Percentiles rank a stretch among this genome's conserved stretches.
These are phyloP conservation scores for Musa beccarii DNA, from an alignment of 176 grass and related monocot genomes.

Conservation along the genomic window DNA sequence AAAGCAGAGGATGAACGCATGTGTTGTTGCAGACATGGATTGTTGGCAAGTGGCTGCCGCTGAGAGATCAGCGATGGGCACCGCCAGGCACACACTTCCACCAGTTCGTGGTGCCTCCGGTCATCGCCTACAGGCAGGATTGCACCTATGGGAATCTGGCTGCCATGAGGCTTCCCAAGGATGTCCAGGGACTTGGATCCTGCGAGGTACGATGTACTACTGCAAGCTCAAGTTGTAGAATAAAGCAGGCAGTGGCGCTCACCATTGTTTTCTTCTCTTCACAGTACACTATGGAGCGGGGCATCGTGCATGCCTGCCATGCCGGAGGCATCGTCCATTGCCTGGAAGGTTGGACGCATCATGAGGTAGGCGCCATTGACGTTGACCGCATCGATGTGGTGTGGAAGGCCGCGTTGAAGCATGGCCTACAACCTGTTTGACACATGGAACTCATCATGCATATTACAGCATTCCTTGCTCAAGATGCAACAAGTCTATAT, in stretches of 20 bases:
- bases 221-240: too few relatives aligned
- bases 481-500: too few relatives aligned
- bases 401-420: conserved; percentile 71
- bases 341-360: conserved; percentile 86
- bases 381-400: conserved; percentile 78
- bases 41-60: conserved; percentile 82
- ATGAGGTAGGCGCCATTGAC: conserved; percentile 88
- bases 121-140: conserved; percentile 68
- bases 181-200: conserved; percentile 60
- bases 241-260: too few relatives aligned
- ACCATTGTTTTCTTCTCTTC: too few relatives aligned
- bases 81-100: conserved; percentile 84
- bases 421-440: conserved; percentile 60
- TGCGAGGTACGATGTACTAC: conserved; percentile 46
- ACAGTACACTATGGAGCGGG: conserved; percentile 83
- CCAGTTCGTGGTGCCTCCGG: conserved; percentile 92
- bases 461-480: too few relatives aligned
- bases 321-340: conserved; percentile 83
- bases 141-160: conserved; percentile 89
- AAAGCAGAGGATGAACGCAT: too few relatives aligned
- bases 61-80: conserved; percentile 73
- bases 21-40: conserved; percentile 56
- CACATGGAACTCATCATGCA: too few relatives aligned
- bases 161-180: conserved; percentile 86
- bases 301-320: conserved; percentile 95